These are phyloP conservation scores for Ophiostoma australiae DNA, from an alignment of 2,329 filamentous ascomycete genomes.

Conservation along the genomic window DNA sequence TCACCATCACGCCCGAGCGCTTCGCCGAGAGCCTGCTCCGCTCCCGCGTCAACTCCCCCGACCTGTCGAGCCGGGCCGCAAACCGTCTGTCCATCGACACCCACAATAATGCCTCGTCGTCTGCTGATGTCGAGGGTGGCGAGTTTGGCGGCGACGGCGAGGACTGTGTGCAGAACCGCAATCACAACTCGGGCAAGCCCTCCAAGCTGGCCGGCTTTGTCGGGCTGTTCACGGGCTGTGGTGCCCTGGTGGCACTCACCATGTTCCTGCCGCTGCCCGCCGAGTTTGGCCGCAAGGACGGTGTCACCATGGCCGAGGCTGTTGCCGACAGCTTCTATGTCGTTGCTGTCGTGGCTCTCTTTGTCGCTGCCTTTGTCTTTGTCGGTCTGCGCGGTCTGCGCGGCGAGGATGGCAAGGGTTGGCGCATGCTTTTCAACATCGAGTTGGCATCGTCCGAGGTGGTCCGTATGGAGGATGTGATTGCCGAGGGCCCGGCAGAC, in stretches of 20 bases:
- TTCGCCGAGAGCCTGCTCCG: conserved; percentile 36
- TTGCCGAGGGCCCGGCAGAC: conserved; percentile 15
- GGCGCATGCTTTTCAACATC: conserved; percentile 52
- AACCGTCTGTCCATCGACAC: conserved; percentile 23
- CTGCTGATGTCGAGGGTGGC: background rate
- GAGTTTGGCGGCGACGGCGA: conserved; percentile 26
- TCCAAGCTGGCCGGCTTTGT: conserved; percentile 77
- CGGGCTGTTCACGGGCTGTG: conserved; percentile 86
- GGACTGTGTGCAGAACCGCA: conserved; percentile 15
- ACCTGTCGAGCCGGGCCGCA: conserved; percentile 13
- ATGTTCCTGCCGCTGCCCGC: conserved; percentile 85
- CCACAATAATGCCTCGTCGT: background rate
- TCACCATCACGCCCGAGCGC: conserved; percentile 66
- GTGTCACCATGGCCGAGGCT: conserved; percentile 67
- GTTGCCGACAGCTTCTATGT: conserved; percentile 84
- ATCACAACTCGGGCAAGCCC: conserved; percentile 39
- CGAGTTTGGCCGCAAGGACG: conserved; percentile 64
- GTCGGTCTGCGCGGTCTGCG: conserved; percentile 65
- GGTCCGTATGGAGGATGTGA: conserved; percentile 21
- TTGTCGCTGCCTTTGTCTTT: conserved; percentile 70
- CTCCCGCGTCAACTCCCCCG: conserved; percentile 3
- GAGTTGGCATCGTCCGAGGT: conserved; percentile 20
- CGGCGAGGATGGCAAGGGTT: conserved; percentile 75
- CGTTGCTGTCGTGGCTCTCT: conserved; percentile 66
- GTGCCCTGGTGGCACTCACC: conserved; percentile 75